phyloP scores from a whole-genome alignment of 2,329 filamentous ascomycete genomes.

The Alternaria conjuncta region DNA sequence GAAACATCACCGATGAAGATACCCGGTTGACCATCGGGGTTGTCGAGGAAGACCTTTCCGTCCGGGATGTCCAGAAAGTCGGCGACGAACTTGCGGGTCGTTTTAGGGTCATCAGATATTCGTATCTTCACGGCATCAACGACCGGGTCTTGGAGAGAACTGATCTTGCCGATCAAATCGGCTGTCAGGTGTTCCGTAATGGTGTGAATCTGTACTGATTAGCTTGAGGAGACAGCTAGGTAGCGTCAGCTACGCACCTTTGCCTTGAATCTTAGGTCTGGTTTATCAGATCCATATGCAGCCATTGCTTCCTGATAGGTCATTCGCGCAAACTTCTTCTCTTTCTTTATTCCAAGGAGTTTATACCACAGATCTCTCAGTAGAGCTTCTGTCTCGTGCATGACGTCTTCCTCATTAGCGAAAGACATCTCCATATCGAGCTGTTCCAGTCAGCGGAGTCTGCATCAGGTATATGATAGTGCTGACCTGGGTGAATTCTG shows the following conservation, averaged over 20 bases:
- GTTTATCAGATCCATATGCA: slow-evolving; percentile 87
- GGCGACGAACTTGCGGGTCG: slow-evolving; percentile 67
- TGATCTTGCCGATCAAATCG: slow-evolving; percentile 77
- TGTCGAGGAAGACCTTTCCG: slow-evolving; percentile 66
- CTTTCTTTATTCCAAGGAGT: slow-evolving; percentile 54
- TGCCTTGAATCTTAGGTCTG: slow-evolving; percentile 79
- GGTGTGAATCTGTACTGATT: slow-evolving; percentile 62
- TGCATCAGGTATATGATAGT: background rate
- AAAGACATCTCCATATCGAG: slow-evolving; percentile 96
- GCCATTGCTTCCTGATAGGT: slow-evolving; percentile 81
- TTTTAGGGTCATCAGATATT: slow-evolving; percentile 59
- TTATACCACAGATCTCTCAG: slow-evolving; percentile 62
- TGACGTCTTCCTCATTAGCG: slow-evolving; percentile 73
- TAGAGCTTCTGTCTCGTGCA: slow-evolving; percentile 62
- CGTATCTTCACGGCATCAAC: slow-evolving; percentile 78
- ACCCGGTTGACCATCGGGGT: slow-evolving; percentile 78
- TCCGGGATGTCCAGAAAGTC: slow-evolving; percentile 73
- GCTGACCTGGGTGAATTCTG: slow-evolving; percentile 88
- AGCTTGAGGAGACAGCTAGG: background rate
- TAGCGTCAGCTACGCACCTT: slow-evolving; percentile 53
- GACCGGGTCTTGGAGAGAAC: slow-evolving; percentile 68
- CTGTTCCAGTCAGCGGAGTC: slow-evolving; percentile 51
- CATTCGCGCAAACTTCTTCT: slow-evolving; percentile 62
- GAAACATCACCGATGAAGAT: slow-evolving; percentile 76
- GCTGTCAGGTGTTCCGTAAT: slow-evolving; percentile 68